These are phyloP conservation scores for Calocybe gambosa DNA, from an alignment of 1,284 basidiomycete species.

Conservation along the genomic window DNA sequence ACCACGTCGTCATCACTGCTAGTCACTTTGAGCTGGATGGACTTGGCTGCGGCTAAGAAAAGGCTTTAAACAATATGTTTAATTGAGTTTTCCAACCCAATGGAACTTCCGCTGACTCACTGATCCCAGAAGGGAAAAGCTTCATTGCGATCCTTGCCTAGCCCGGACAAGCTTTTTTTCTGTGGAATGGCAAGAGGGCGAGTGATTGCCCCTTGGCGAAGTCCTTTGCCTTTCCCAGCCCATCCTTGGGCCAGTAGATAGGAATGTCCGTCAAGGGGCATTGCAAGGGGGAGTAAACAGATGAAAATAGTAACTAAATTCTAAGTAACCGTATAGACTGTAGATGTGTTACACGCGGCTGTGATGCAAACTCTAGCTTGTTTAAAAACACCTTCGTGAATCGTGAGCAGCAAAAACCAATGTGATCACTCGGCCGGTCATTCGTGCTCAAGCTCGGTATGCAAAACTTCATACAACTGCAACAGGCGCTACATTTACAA, in stretches of 20 bases:
- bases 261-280: slow-evolving; percentile 74
- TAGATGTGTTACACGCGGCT: no score
- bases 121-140: slow-evolving; percentile 97
- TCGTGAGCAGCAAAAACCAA: no score
- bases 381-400: no score
- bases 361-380: no score
- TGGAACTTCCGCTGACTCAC: slow-evolving; percentile 33
- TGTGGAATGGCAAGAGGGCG: slow-evolving; percentile 75
- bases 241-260: slow-evolving; percentile 84
- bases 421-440: no score
- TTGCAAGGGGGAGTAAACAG: slow-evolving; percentile 21
- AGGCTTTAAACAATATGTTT: slow-evolving; percentile 44
- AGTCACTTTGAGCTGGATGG: slow-evolving; percentile 66
- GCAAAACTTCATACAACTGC: neutral
- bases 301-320: neutral
- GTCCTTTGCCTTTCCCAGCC: slow-evolving; percentile 75
- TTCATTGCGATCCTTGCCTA: slow-evolving; percentile 89
- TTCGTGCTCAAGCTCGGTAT: neutral
- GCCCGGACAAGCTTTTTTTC: slow-evolving; percentile 78
- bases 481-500: slow-evolving; percentile 18
- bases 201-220: slow-evolving; percentile 60
- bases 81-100: neutral
- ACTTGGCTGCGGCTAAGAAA: slow-evolving; percentile 71
- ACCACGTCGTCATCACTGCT: slow-evolving; percentile 40
- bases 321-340: no score